phyloP scores from a whole-genome alignment of 129 eudicot genomes.

The Chrysanthemum seticuspe region DNA sequence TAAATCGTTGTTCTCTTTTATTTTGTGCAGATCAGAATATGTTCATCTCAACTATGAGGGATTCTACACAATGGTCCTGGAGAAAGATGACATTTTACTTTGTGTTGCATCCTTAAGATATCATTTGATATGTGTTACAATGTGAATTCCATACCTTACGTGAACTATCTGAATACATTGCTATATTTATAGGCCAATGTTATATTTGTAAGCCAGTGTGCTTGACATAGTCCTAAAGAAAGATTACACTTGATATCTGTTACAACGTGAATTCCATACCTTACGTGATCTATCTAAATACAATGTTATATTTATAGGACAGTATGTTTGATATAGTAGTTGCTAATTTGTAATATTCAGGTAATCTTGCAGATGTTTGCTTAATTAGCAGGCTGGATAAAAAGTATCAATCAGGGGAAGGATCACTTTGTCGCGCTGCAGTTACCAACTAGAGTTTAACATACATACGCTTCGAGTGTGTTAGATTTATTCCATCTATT shows the following conservation, averaged over 20 bases:
- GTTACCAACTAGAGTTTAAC: too few species aligned
- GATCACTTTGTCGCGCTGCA: too few species aligned
- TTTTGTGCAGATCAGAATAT: slow-evolving; percentile 72
- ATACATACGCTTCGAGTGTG: too few species aligned
- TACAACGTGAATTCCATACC: too few species aligned
- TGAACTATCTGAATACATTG: neutral
- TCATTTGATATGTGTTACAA: neutral
- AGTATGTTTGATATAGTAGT: neutral
- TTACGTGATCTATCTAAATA: too few species aligned
- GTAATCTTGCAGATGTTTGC: too few species aligned
- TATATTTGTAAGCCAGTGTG: neutral
- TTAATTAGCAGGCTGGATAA: too few species aligned
- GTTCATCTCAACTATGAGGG: slow-evolving; percentile 77
- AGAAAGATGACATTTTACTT: slow-evolving; percentile 78
- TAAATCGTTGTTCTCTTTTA: neutral
- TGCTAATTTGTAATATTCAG: neutral
- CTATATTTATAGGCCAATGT: neutral
- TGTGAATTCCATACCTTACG: slow-evolving; percentile 7
- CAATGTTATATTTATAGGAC: too few species aligned
- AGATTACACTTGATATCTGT: too few species aligned
- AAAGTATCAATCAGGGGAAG: too few species aligned
- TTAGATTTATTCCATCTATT: too few species aligned
- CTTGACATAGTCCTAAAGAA: neutral
- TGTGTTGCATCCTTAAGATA: slow-evolving; percentile 88
- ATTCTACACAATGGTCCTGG: slow-evolving; percentile 75